Conservation (phyloP, 129 eudicot species). For the Logfia minima region DNA sequence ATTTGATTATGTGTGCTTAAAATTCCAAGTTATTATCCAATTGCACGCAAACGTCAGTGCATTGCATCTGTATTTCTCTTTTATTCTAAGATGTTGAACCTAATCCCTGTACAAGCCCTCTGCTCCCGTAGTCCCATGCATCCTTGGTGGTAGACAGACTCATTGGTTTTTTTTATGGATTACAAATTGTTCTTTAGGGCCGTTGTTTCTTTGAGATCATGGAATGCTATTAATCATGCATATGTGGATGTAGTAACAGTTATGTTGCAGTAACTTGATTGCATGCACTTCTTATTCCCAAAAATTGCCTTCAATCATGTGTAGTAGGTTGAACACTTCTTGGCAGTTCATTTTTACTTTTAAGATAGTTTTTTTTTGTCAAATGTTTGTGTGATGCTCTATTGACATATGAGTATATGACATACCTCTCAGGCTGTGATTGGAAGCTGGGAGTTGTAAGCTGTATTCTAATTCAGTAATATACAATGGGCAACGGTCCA, state of each 20-base stretch:
- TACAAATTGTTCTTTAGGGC: background rate
- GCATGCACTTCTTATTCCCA: background rate
- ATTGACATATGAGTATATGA: slow-evolving; percentile 11
- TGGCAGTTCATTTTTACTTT: background rate
- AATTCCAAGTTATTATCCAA: background rate
- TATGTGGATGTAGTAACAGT: background rate
- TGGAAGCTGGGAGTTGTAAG: slow-evolving; percentile 30
- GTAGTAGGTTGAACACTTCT: background rate
- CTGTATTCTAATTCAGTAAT: background rate
- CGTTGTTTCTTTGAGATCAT: background rate
- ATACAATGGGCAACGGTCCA: slow-evolving; percentile 66
- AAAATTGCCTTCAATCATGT: background rate
- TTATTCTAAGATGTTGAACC: background rate
- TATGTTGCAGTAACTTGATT: background rate
- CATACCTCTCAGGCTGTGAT: slow-evolving; percentile 35
- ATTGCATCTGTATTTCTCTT: background rate
- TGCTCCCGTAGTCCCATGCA: background rate
- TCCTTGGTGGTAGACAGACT: background rate
- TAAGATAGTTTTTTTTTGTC: background rate
- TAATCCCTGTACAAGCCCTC: background rate
- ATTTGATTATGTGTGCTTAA: no score
- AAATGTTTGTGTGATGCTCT: background rate
- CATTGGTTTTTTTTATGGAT: background rate
- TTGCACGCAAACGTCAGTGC: background rate
- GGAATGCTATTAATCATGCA: background rate